A percentile compares a stretch with the other conserved stretches of the same genome.
Evolutionary conservation across 257 asterid species (phyloP).

Genomic region (Thymus mandschuricus): DNA sequence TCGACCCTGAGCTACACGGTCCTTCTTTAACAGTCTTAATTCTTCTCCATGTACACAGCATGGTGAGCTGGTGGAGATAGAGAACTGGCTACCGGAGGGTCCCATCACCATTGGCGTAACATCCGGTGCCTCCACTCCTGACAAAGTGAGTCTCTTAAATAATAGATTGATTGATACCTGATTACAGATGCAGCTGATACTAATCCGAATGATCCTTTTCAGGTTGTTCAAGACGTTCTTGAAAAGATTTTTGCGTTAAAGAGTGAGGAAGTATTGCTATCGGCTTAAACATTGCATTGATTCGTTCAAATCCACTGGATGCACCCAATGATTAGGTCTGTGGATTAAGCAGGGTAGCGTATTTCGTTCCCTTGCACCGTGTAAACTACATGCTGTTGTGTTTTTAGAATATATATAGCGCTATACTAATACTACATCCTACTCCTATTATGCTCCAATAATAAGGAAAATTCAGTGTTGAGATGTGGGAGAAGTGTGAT

Average conservation of each 20-base stretch:
- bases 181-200: not conserved
- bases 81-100: constrained; percentile 87
- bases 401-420: not conserved
- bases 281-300: constrained; percentile 44
- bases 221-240: constrained; percentile 92
- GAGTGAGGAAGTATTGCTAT: constrained; percentile 69
- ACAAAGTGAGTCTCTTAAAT: constrained; percentile 62
- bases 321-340: not conserved
- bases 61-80: constrained; percentile 96
- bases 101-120: constrained; percentile 88
- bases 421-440: not conserved
- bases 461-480: constrained; percentile 9
- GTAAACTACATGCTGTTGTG: constrained; percentile 28
- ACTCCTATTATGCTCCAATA: constrained; percentile 15
- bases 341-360: not conserved
- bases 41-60: constrained; percentile 54
- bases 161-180: not conserved
- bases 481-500: not conserved
- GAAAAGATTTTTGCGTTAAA: constrained; percentile 72
- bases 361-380: constrained; percentile 1
- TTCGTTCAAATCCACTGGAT: constrained; percentile 6
- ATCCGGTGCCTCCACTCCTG: constrained; percentile 99
- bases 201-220: constrained; percentile 27
- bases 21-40: constrained; percentile 13
- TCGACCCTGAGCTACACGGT: not conserved